Conservation (phyloP, 1,139 yeast genomes). For the Debaryomyces udenii region DNA sequence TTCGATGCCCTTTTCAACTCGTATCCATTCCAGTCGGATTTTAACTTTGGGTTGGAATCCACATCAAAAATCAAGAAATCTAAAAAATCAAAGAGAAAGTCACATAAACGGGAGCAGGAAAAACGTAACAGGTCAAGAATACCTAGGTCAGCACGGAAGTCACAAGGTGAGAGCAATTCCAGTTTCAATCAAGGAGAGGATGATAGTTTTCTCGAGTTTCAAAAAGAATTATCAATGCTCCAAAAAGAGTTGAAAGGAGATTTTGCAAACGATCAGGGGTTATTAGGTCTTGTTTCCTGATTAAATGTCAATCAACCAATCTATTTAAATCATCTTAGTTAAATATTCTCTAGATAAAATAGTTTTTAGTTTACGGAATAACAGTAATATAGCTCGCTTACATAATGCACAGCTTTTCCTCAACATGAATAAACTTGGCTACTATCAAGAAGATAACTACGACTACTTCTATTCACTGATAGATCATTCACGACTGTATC, state of each 20-base stretch:
- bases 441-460: background rate
- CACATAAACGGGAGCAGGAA: conserved; percentile 7
- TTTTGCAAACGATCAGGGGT: conserved; percentile 7
- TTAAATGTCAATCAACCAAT: background rate
- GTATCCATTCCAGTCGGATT: conserved; percentile 8
- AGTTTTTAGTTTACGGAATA: background rate
- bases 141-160: conserved; percentile 3
- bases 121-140: background rate
- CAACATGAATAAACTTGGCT: background rate
- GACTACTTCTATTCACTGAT: too few relatives aligned
- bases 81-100: conserved; percentile 10
- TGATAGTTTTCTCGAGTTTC: conserved; percentile 18
- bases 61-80: conserved; percentile 5
- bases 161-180: conserved; percentile 8
- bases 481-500: background rate
- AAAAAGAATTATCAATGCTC: conserved; percentile 15
- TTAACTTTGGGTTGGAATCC: conserved; percentile 8
- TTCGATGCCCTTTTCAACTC: conserved; percentile 9
- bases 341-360: background rate
- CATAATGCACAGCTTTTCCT: conserved; percentile 1
- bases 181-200: conserved; percentile 13
- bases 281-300: conserved; percentile 10
- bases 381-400: conserved; percentile 2
- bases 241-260: conserved; percentile 14
- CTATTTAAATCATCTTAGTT: background rate